A percentile compares a stretch with the other conserved stretches of the same genome.
Evolutionary conservation across 345 rosid genomes (phyloP).

Genomic region (Salix dunnii): DNA sequence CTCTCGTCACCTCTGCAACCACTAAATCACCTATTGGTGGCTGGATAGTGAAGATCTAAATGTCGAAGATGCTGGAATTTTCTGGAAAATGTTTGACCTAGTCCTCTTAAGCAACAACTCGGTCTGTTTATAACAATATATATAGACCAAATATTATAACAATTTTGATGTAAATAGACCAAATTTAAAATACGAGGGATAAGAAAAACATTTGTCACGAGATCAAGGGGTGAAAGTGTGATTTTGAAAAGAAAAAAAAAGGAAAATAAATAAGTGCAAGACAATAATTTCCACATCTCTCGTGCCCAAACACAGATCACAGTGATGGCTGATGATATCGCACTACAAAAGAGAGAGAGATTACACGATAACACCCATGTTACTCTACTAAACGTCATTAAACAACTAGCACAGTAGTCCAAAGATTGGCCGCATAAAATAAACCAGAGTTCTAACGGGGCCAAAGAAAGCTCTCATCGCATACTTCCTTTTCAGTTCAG

Average conservation of each 20-base stretch:
- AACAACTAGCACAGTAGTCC: background rate
- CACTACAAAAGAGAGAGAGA: background rate
- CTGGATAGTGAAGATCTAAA: background rate
- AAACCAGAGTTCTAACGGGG: background rate
- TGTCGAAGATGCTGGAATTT: background rate
- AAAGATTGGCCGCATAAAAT: too few species aligned
- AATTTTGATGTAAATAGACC: too few species aligned
- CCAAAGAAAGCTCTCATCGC: constrained; percentile 28
- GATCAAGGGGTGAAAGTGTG: background rate
- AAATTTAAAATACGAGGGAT: too few species aligned
- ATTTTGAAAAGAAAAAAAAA: too few species aligned
- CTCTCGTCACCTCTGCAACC: background rate
- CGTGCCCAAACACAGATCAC: background rate
- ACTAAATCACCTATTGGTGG: background rate
- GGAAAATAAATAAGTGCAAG: too few species aligned
- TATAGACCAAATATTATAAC: too few species aligned
- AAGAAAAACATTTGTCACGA: background rate
- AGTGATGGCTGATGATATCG: background rate
- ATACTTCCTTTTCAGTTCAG: constrained; percentile 12
- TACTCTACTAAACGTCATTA: too few species aligned
- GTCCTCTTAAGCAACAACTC: background rate
- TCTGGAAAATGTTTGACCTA: background rate
- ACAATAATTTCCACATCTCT: too few species aligned
- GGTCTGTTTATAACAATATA: background rate
- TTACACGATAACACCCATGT: too few species aligned